A percentile compares a stretch with the other conserved stretches of the same genome.
These are phyloP conservation scores for Corymbia citriodora DNA, from an alignment of 441 rosid species.

Conservation along the genomic window DNA sequence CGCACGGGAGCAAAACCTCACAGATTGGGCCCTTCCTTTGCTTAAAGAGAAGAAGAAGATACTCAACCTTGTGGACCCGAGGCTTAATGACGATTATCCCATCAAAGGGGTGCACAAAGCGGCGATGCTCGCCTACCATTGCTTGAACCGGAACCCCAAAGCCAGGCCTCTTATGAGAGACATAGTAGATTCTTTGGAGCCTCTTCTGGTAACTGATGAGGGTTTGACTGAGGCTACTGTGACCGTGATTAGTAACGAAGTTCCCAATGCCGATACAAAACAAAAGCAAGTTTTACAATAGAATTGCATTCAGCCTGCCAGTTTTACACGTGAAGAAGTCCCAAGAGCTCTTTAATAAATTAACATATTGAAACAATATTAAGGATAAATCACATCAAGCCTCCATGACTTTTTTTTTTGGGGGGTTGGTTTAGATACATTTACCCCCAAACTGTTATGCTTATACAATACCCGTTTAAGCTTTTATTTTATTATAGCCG, in stretches of 20 bases:
- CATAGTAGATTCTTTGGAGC: constrained; percentile 91
- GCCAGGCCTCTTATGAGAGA: constrained; percentile 98
- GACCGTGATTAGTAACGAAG: constrained; percentile 39
- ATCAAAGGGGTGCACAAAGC: constrained; percentile 75
- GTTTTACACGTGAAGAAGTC: background rate
- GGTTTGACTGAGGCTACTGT: constrained; percentile 25
- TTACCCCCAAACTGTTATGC: background rate
- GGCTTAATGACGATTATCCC: constrained; percentile 69
- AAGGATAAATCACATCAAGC: background rate
- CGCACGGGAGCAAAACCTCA: constrained; percentile 74
- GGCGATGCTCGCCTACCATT: constrained; percentile 89
- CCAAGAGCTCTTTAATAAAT: background rate
- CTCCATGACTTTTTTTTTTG: background rate
- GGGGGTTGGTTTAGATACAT: background rate
- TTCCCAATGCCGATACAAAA: constrained; percentile 25
- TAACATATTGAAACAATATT: background rate
- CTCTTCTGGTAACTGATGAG: constrained; percentile 56
- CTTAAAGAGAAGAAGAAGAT: constrained; percentile 89
- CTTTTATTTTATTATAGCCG: background rate
- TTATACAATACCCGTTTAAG: background rate
- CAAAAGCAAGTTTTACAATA: constrained; percentile 12
- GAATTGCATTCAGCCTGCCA: background rate
- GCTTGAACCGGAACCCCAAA: constrained; percentile 87
- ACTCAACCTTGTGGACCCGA: constrained; percentile 66
- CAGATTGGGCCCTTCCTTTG: constrained; percentile 88